Evolutionary conservation across 352 stramenopile species (phyloP).

Genomic region (Pythium sukuiense): DNA sequence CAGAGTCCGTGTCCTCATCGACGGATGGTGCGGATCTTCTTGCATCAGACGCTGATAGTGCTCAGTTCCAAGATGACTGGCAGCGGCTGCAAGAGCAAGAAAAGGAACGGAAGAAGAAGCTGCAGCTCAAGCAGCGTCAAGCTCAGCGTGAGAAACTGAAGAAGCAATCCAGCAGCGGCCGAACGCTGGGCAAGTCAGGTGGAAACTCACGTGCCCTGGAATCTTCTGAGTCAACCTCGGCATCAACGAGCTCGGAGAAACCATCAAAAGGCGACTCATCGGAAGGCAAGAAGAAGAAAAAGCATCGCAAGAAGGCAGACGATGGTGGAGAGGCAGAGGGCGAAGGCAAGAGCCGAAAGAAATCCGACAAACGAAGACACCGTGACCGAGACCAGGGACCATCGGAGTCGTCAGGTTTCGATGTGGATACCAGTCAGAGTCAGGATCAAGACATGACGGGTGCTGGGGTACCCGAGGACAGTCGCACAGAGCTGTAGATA

Average conservation of each 20-base stretch:
- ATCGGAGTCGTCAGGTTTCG: neutral
- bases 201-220: constrained; percentile 11
- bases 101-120: constrained; percentile 65
- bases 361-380: constrained; percentile 11
- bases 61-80: constrained; percentile 58
- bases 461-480: neutral
- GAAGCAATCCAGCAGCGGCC: constrained; percentile 40
- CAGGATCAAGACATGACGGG: neutral
- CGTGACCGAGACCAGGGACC: neutral
- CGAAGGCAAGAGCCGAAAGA: neutral
- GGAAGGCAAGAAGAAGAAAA: constrained; percentile 26
- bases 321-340: constrained; percentile 5
- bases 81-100: constrained; percentile 73
- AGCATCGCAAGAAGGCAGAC: constrained; percentile 14
- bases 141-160: constrained; percentile 78
- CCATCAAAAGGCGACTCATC: neutral
- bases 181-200: constrained; percentile 20
- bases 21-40: constrained; percentile 1
- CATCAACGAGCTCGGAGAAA: constrained; percentile 3
- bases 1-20: constrained; percentile 5
- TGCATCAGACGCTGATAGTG: neutral
- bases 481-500: constrained; percentile 1
- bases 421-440: neutral
- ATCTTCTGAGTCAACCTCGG: neutral
- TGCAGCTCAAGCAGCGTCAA: constrained; percentile 75